Conservation (phyloP, 1,284 basidiomycete species). For the Melampsora allii-populina region DNA sequence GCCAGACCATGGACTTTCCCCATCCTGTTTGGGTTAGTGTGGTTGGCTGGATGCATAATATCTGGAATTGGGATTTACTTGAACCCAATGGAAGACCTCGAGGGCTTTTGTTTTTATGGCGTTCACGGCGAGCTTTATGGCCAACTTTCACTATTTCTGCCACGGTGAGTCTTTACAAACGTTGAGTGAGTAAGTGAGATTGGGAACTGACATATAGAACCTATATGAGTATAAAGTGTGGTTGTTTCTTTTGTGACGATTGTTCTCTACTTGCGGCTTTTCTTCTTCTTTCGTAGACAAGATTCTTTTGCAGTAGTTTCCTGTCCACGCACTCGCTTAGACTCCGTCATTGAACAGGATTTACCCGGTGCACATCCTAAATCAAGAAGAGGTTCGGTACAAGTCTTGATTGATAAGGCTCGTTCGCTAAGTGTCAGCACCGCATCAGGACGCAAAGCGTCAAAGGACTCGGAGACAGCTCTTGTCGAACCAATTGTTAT, state of each 20-base stretch:
- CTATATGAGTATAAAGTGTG: background rate
- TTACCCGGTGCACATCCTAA: too few relatives aligned
- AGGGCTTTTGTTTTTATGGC: conserved; percentile 5
- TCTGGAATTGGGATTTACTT: background rate
- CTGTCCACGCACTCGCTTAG: too few relatives aligned
- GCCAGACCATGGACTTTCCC: background rate
- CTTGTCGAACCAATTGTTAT: too few relatives aligned
- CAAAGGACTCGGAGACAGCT: too few relatives aligned
- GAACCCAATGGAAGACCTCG: background rate
- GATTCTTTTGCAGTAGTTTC: too few relatives aligned
- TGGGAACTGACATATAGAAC: background rate
- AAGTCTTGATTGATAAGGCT: too few relatives aligned
- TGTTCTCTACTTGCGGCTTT: background rate
- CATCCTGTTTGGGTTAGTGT: background rate
- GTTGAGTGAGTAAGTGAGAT: background rate
- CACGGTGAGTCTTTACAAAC: background rate
- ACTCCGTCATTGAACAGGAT: too few relatives aligned
- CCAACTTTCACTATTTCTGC: conserved; percentile 2
- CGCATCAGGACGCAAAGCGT: too few relatives aligned
- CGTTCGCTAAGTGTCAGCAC: too few relatives aligned
- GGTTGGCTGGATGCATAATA: background rate
- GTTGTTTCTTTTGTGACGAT: background rate
- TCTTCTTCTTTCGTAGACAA: conserved; percentile 3
- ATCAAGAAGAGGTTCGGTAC: too few relatives aligned
- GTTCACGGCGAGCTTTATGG: background rate